These are phyloP conservation scores for Cryptosporidium sp. DNA, from an alignment of 169 alveolate species.

Conservation along the genomic window DNA sequence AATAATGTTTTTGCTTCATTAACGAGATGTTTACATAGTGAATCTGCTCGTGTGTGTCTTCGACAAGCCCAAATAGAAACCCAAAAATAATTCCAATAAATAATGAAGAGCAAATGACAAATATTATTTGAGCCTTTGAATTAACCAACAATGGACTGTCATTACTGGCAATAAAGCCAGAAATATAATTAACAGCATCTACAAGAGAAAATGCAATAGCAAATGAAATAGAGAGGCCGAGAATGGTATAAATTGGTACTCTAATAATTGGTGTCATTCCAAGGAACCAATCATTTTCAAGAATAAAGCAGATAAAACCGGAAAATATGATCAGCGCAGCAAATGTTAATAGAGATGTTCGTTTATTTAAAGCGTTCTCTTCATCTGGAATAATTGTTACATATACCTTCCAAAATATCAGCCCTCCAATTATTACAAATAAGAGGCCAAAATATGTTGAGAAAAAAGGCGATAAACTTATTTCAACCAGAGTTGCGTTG, in stretches of 20 bases:
- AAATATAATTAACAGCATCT: slow-evolving; percentile 90
- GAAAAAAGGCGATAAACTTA: slow-evolving; percentile 91
- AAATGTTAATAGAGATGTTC: slow-evolving; percentile 74
- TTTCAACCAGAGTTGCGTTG: slow-evolving; percentile 92
- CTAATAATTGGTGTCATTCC: slow-evolving; percentile 83
- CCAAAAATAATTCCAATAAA: slow-evolving; percentile 95
- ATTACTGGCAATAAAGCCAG: slow-evolving; percentile 86
- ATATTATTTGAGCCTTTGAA: slow-evolving; percentile 87
- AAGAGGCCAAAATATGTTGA: slow-evolving; percentile 91
- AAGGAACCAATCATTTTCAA: slow-evolving; percentile 92
- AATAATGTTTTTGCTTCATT: slow-evolving; percentile 90
- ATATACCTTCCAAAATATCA: slow-evolving; percentile 89
- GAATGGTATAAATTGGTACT: slow-evolving; percentile 92
- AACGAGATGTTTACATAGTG: slow-evolving; percentile 92
- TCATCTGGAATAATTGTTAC: slow-evolving; percentile 75
- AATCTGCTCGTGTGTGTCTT: slow-evolving; percentile 90
- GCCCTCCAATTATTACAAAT: slow-evolving; percentile 89
- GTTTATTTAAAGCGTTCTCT: slow-evolving; percentile 70
- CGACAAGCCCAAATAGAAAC: slow-evolving; percentile 93
- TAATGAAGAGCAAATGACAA: slow-evolving; percentile 88
- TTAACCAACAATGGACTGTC: slow-evolving; percentile 91
- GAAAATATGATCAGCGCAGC: slow-evolving; percentile 85
- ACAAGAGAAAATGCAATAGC: slow-evolving; percentile 93
- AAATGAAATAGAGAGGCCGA: slow-evolving; percentile 94
- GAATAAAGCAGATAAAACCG: slow-evolving; percentile 91